Evolutionary conservation across 345 rosid genomes (phyloP).

Genomic region (Erysimum cheiranthoides): DNA sequence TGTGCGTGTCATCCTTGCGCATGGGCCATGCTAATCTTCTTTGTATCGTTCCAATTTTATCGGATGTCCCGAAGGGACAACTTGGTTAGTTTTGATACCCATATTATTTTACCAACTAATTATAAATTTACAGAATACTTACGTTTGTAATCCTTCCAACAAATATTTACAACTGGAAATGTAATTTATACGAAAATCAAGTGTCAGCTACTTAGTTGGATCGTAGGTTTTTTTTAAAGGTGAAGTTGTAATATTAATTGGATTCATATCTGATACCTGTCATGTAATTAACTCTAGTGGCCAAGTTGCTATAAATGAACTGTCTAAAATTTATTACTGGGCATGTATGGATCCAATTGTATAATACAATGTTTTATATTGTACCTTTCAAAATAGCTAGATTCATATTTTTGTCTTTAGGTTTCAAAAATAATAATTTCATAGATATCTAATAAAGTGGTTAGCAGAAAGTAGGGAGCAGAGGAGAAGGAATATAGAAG

Average conservation of each 20-base stretch:
- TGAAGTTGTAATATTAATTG: slow-evolving; percentile 23
- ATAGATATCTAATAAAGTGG: slow-evolving; percentile 2
- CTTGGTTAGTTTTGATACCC: too few species aligned
- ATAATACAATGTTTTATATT: slow-evolving; percentile 14
- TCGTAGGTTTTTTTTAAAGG: slow-evolving; percentile 1
- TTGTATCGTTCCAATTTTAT: too few species aligned
- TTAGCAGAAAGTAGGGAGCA: background rate
- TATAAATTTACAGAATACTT: too few species aligned
- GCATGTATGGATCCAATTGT: slow-evolving; percentile 22
- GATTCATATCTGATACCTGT: background rate
- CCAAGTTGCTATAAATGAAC: slow-evolving; percentile 34
- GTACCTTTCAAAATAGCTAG: slow-evolving; percentile 19
- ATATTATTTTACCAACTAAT: too few species aligned
- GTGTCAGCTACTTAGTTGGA: slow-evolving; percentile 42
- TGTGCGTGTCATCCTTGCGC: too few species aligned
- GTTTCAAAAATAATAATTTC: background rate
- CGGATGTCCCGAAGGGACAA: too few species aligned
- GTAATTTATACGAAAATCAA: slow-evolving; percentile 3
- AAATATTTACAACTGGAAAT: background rate
- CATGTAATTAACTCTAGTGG: slow-evolving; percentile 37
- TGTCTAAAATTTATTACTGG: slow-evolving; percentile 26
- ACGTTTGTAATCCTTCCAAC: background rate
- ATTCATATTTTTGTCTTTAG: slow-evolving; percentile 17
- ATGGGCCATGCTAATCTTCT: too few species aligned
- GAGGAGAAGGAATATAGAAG: background rate